Conservation (phyloP, 768 basidiomycete species). For the Lactarius psammicola region DNA sequence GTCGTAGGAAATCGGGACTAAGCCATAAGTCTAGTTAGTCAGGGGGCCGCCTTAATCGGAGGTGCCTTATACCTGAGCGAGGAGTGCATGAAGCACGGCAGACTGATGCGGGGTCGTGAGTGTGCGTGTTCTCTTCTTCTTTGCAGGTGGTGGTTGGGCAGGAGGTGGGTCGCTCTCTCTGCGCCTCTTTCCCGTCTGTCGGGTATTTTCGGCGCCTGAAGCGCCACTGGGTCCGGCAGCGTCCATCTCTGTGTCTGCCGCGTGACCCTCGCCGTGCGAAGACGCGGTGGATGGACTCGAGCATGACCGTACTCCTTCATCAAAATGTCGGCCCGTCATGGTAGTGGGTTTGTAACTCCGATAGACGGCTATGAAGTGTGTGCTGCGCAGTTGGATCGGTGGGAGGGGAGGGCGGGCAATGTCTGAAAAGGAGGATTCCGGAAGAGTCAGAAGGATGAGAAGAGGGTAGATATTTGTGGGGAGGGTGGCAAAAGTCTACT, state of each 20-base stretch:
- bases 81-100: conserved; percentile 79
- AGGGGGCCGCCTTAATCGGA: conserved; percentile 19
- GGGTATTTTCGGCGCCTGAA: conserved; percentile 38
- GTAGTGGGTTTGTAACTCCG: neutral
- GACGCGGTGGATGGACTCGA: conserved; percentile 30
- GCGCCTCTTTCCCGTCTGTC: conserved; percentile 18
- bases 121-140: conserved; percentile 81
- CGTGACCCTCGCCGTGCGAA: conserved; percentile 36
- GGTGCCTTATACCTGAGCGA: conserved; percentile 65
- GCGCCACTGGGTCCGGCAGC: conserved; percentile 43
- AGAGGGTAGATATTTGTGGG: conserved; percentile 14
- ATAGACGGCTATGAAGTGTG: neutral
- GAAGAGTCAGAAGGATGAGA: neutral
- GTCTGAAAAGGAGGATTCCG: neutral
- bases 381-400: neutral
- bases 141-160: conserved; percentile 45
- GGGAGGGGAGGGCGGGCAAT: neutral
- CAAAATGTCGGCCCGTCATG: conserved; percentile 25
- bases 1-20: conserved; percentile 90
- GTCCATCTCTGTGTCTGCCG: conserved; percentile 61
- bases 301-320: conserved; percentile 21
- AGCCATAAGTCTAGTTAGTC: neutral
- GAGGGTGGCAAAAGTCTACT: conserved; percentile 1
- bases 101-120: conserved; percentile 87
- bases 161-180: conserved; percentile 36